A percentile compares a stretch with the other conserved stretches of the same genome.
phyloP scores from a whole-genome alignment of 2,329 filamentous ascomycete species.

The Aureobasidium sp. region DNA sequence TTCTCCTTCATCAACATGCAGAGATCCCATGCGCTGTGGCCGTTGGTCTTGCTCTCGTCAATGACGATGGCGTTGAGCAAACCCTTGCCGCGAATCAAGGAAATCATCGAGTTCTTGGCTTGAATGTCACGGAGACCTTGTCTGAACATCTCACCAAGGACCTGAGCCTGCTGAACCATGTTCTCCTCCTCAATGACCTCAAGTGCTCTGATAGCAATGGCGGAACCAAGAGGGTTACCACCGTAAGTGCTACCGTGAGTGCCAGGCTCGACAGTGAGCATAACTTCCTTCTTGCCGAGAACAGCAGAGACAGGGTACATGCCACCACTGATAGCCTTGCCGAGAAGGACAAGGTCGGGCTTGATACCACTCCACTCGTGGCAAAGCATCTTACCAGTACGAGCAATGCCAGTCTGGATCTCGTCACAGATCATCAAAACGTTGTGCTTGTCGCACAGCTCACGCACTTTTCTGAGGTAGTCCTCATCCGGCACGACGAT shows the following conservation, averaged over 20 bases:
- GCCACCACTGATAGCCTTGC: constrained; percentile 95
- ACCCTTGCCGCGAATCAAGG: constrained; percentile 81
- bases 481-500: constrained; percentile 89
- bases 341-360: constrained; percentile 88
- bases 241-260: constrained; percentile 99
- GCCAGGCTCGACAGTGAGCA: constrained; percentile 92
- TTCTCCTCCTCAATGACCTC: constrained; percentile 91
- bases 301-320: constrained; percentile 99
- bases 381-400: constrained; percentile 89
- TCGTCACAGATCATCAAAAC: constrained; percentile 95
- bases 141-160: constrained; percentile 75
- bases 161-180: constrained; percentile 74
- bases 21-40: constrained; percentile 89
- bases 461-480: constrained; percentile 74
- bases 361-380: constrained; percentile 92
- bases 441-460: constrained; percentile 89
- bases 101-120: constrained; percentile 62
- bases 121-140: constrained; percentile 68
- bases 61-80: constrained; percentile 94
- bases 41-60: constrained; percentile 77
- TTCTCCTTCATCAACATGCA: constrained; percentile 94
- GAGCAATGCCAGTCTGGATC: constrained; percentile 95
- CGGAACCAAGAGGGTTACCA: constrained; percentile 90
- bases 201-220: constrained; percentile 88
- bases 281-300: constrained; percentile 78